These are phyloP conservation scores for Coemansia sp. DNA, from an alignment of 192 early-diverging fungal genomes.

Conservation along the genomic window DNA sequence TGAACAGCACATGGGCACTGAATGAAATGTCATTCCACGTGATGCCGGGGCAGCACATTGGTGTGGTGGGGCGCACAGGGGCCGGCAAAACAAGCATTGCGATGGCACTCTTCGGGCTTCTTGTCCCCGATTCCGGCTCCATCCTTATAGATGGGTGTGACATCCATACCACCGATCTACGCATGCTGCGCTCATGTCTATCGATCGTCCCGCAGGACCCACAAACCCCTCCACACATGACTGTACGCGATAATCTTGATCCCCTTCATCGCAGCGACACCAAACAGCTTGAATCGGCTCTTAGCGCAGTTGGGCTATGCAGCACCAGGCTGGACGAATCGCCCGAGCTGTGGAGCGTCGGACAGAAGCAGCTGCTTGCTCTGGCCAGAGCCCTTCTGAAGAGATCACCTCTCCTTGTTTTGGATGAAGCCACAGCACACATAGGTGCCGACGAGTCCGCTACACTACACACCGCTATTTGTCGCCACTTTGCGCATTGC, in stretches of 20 bases:
- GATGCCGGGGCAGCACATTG: constrained; percentile 67
- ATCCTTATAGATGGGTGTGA: constrained; percentile 79
- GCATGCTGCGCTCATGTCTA: constrained; percentile 65
- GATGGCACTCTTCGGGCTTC: constrained; percentile 67
- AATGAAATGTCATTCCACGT: constrained; percentile 61
- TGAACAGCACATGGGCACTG: constrained; percentile 56
- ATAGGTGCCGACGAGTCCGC: constrained; percentile 56
- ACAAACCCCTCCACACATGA: constrained; percentile 60
- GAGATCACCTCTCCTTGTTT: constrained; percentile 38
- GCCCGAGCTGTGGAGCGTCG: constrained; percentile 44
- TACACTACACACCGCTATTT: constrained; percentile 56
- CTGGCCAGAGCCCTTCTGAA: constrained; percentile 62
- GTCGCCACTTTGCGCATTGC: constrained; percentile 52
- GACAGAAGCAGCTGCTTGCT: constrained; percentile 62
- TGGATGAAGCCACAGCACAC: constrained; percentile 69
- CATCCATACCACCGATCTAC: constrained; percentile 61
- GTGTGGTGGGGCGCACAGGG: constrained; percentile 85
- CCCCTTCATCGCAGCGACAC: constrained; percentile 65
- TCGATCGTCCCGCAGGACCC: constrained; percentile 91
- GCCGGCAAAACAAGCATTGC: constrained; percentile 72
- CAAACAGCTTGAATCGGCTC: constrained; percentile 65
- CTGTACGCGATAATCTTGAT: constrained; percentile 85
- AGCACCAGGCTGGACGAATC: constrained; percentile 4
- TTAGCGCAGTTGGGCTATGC: constrained; percentile 59
- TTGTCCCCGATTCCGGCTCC: constrained; percentile 39